phyloP scores from a whole-genome alignment of 192 early-diverging fungal genomes.

The Mortierella alpina region DNA sequence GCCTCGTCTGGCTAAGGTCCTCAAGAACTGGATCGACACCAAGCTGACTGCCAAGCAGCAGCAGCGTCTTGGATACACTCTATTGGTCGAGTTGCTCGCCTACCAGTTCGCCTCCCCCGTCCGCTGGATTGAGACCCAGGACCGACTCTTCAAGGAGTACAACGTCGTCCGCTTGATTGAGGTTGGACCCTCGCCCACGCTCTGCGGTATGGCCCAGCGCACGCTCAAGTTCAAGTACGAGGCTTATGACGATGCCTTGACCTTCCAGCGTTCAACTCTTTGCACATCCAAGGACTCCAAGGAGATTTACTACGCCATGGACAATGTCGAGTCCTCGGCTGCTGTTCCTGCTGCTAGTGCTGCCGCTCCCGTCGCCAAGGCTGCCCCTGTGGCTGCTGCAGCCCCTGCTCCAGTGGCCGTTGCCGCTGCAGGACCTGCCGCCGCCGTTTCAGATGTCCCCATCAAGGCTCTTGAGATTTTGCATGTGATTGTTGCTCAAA shows the following conservation, averaged over 20 bases:
- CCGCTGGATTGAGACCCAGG: conserved; percentile 96
- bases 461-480: conserved; percentile 87
- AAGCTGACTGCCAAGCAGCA: conserved; percentile 78
- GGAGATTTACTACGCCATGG: conserved; percentile 95
- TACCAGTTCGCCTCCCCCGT: conserved; percentile 95
- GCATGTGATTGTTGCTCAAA: conserved; percentile 87
- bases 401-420: conserved; percentile 67
- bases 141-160: conserved; percentile 82
- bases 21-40: conserved; percentile 83
- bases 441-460: conserved; percentile 80
- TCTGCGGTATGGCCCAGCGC: conserved; percentile 93
- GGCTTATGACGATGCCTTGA: conserved; percentile 94
- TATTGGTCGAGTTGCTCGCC: conserved; percentile 90
- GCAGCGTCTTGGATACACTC: conserved; percentile 86
- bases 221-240: conserved; percentile 98
- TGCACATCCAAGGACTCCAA: conserved; percentile 90
- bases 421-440: conserved; percentile 65
- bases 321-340: conserved; percentile 71
- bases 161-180: conserved; percentile 90
- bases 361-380: conserved; percentile 56
- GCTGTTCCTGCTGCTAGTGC: conserved; percentile 60
- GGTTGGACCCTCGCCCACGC: conserved; percentile 88
- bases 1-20: conserved; percentile 77
- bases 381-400: conserved; percentile 61
- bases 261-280: conserved; percentile 88